Base-by-base conservation (phyloP, 768 basidiomycete genomes). In the Amanita rubescens region DNA sequence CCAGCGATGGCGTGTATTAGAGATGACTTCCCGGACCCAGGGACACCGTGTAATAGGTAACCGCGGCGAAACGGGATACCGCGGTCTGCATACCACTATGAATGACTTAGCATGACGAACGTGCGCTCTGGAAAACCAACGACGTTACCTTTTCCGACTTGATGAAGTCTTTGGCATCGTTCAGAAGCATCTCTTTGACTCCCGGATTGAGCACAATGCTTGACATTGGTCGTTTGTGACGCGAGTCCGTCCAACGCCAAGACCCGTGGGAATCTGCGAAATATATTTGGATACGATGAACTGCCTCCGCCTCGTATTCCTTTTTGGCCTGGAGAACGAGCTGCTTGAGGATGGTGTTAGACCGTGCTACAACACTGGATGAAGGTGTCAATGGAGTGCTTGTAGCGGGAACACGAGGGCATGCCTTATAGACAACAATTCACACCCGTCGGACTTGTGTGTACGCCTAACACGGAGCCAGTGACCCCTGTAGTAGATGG, bases 41-140 rank as follows among this genome's bases (percentile, higher is more conserved):
- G 85, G 24, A 90, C 85, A 58, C 89, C 88, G 60, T 91, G 83
- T 20, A 92, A 75, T 48, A 92, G 79, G 66, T 90, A 91, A 4
- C 91, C 91, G 53, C 91, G 81, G 51, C 91, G 86, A 79, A 90
- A 93, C 27, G 91, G 91, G 59, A 93, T 92, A 48, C 91, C 91
- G 61, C 91, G 84, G 67, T 91, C 87, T n/a, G 88, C 87, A 60
- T 93, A 94, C 91, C 91, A 93, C 82, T 89, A 57, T 35, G 4
- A n/a, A 30, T 45, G 44, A 27, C 15, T 33, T 30, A 60, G 27
- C 25, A 53, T 5, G 30, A 51, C 39, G 19, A 53, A 7, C 22
- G 33, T 25, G 3, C 37, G 3, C 10, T 20, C 32, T 1, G 51
- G 34, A 53, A 20, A 34, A 20, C 45, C 3, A 25, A 11, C 5